Evolutionary conservation across 2,329 filamentous ascomycete genomes (phyloP), one percentile per base, ranked within the genome.

Genomic region (Helminthosporium solani): DNA sequence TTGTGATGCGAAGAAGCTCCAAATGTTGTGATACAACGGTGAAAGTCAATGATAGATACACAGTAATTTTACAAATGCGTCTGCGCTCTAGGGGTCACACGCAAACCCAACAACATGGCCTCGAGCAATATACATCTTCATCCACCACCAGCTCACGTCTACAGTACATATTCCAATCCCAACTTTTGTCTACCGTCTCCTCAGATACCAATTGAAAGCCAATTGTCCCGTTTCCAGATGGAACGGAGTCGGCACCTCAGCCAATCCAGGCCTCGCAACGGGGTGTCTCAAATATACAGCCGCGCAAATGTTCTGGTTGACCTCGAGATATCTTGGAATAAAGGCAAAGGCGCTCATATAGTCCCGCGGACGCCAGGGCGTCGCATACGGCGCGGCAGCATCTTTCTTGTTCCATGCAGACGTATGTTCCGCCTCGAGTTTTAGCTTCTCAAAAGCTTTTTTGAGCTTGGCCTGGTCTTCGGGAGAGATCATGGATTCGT

Each of bases 241-340:
- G 71, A 90, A 96, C 15, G 92, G 92, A 19, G 88, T 90, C 1
- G 92, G 92, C 50, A 78, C 75, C 63, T 79, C 94, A 3, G 87
- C 85, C 55, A 82, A 63, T 9, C 91, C 90, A 2, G 86, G 86
- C 50, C 91, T 80, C 20, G 90, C 94, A 34, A 97, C 92, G 0
- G 94, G 94, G 75, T 99, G 92, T 47, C 94, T 82, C 52, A 99
- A 75, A 70, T 99, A 99, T 33, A 99, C 90, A 9, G 94, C 94
- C 1, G 91, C 86, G 73, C 94, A 99, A 61, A 97, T 87, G 65
- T 91, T 95, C 71, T 95, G 94, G 77, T 97, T 96, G 60, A 99
- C 94, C 75, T 99, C 95, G 50, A 99, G 82, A 71, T 97, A 99
- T 43, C 88, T 79, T 9, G 94, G 94, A 57, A 99, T 90, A 72